These are phyloP conservation scores for Solanum paucissectum DNA, from an alignment of 257 asterid genomes.

Conservation along the genomic window DNA sequence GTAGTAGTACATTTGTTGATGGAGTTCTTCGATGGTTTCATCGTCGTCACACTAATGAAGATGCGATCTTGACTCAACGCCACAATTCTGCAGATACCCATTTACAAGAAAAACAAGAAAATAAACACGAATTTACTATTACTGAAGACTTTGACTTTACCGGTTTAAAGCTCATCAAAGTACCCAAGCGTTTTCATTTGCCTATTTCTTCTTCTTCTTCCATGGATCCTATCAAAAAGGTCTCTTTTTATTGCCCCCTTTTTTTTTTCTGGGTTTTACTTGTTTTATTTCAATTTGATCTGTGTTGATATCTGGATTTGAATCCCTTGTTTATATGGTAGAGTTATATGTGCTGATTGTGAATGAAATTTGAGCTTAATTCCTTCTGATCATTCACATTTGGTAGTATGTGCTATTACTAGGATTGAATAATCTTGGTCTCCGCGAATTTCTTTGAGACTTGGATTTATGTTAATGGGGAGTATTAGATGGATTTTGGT, in stretches of 20 bases:
- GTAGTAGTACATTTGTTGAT: constrained; percentile 74
- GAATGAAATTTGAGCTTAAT: neutral
- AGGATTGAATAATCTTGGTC: neutral
- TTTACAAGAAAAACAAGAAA: constrained; percentile 1
- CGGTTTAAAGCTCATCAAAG: constrained; percentile 55
- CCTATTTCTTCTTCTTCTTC: constrained; percentile 22
- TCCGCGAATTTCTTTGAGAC: neutral
- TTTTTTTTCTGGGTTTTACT: neutral
- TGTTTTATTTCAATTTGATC: neutral
- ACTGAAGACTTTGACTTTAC: constrained; percentile 57
- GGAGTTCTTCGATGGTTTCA: constrained; percentile 80
- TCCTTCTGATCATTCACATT: neutral
- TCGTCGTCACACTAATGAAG: constrained; percentile 32
- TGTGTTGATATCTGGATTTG: neutral
- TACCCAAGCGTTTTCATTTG: constrained; percentile 54
- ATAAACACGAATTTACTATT: constrained; percentile 16
- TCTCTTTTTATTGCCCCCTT: neutral
- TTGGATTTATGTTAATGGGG: neutral
- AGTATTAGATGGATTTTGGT: neutral
- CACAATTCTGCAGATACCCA: neutral
- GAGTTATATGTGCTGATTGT: neutral
- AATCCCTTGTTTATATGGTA: neutral
- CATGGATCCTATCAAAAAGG: constrained; percentile 88
- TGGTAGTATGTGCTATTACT: neutral
- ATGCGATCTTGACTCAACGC: constrained; percentile 6